Percentiles rank a stretch among this genome's conserved stretches.
Evolutionary conservation across 1,139 yeast genomes (phyloP).

Genomic region (Candida albicans): DNA sequence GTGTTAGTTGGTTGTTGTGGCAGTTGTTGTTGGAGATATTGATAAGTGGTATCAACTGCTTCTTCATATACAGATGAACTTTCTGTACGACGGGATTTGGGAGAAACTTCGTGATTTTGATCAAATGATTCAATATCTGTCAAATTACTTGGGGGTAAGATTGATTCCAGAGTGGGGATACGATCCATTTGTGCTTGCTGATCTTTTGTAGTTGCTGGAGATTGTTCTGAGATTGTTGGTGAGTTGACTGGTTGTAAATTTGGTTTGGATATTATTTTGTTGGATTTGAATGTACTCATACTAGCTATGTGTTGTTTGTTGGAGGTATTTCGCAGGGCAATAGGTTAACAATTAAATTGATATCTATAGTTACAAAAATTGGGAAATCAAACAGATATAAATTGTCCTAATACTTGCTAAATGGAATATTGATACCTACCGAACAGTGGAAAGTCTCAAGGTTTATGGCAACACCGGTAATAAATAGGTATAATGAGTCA

Average conservation of each 20-base stretch:
- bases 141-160: conserved; percentile 11
- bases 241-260: neutral
- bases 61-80: neutral
- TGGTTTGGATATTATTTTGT: neutral
- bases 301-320: too few relatives aligned
- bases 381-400: too few relatives aligned
- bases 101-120: neutral
- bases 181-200: neutral
- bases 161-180: neutral
- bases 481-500: too few relatives aligned
- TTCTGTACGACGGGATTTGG: neutral
- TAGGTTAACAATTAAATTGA: too few relatives aligned
- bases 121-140: conserved; percentile 11
- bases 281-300: too few relatives aligned
- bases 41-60: neutral
- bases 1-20: neutral
- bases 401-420: too few relatives aligned
- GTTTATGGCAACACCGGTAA: too few relatives aligned
- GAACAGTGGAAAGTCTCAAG: too few relatives aligned
- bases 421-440: too few relatives aligned
- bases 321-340: too few relatives aligned
- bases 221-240: neutral
- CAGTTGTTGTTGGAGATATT: neutral
- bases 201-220: neutral
- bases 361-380: too few relatives aligned